Evolutionary conservation across 768 basidiomycete genomes (phyloP), one percentile per base, ranked within the genome.

Genomic region (Paxillus involutus): DNA sequence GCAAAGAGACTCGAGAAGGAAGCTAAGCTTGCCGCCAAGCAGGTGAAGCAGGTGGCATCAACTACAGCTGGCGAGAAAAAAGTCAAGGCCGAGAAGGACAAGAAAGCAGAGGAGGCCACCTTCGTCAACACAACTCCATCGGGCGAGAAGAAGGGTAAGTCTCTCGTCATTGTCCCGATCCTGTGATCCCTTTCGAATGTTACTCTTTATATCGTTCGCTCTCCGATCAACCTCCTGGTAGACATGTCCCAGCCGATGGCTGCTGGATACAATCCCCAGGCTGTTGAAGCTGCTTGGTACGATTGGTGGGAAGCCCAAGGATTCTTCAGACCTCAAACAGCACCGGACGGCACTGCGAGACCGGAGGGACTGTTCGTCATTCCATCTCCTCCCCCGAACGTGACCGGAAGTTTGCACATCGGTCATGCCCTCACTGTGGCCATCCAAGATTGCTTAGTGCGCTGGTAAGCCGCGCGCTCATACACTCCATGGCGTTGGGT

Each of bases 241-340:
- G 96, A 98, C 73, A 76, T 97, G 52, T 81, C 89, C 2, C 78
- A 85, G 55, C 86, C 92, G 3, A 96, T 99, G 90, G 82, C 90
- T 1, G 78, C 81, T n/a, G 91, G 90, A 4, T 99, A 98, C 74
- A 94, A 98, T 69, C 96, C 97, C 8, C 87, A 91, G 59, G 90
- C 91, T 33, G 89, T 98, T 54, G 96, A 98, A 67, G 79, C 94
- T 0, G 87, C 93, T 2, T 98, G 97, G 93, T 98, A 98, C 63
- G 93, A 96, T 63, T 98, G 97, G 97, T 98, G 96, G 96, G 77
- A 84, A 36, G 80, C 84, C 3, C 80, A 94, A 63, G 95, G 93
- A 4, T 96, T 88, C 77, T 97, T 96, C 82, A 82, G 85, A 60
- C 94, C 96, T 3, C 79, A 82, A 54, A 72, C 81, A 14, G 77